Evolutionary conservation across 2,329 filamentous ascomycete species (phyloP), one percentile per base, ranked within the genome.

Genomic region (Pseudogymnoascus destructans): DNA sequence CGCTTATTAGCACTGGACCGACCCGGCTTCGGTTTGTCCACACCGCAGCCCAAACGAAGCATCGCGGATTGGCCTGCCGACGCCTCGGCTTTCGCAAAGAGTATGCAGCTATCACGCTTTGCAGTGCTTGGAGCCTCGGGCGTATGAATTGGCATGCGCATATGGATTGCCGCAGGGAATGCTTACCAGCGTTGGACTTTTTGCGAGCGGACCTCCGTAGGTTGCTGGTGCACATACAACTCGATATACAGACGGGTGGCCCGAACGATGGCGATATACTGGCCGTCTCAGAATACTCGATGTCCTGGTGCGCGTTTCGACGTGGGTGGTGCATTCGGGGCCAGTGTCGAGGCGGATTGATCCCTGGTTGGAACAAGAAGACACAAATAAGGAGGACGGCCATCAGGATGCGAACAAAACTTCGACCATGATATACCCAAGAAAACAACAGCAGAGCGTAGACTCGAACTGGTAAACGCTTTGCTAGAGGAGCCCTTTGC

Each of bases 121-220:
- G 69, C 70, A 13, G 66, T 78, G 19, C 61, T 78, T 5, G 75
- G 74, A 1, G 65, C 71, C 3, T 75, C 73, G 0, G 76, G 75
- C 6, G 0, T 78, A 75, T 62, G 71, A 71, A 1, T 64, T 78
- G 9, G 75, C 75, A 19, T 79, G 75, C 61, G 70, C 75, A 10
- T 67, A 70, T 40, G 60, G 61, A 3, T 63, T 77, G 17, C 57
- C 60, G 13, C 69, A 73, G 15, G 55, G 57, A 13, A 40, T 15
- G 35, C 58, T 59, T 21, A 15, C 35, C 3, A 5, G 49, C 17
- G 58, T 57, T 13, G 58, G 49, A 3, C 36, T 59, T 13, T 27
- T 59, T 13, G 58, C 42, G 23, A 49, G 42, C 13, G 42, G 21
- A 10, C 42, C 42, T 49, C 21, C 42, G 13, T 49, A 23, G 42